Conservation (phyloP, 2,329 filamentous ascomycete genomes). For the Fusarium foetens region DNA sequence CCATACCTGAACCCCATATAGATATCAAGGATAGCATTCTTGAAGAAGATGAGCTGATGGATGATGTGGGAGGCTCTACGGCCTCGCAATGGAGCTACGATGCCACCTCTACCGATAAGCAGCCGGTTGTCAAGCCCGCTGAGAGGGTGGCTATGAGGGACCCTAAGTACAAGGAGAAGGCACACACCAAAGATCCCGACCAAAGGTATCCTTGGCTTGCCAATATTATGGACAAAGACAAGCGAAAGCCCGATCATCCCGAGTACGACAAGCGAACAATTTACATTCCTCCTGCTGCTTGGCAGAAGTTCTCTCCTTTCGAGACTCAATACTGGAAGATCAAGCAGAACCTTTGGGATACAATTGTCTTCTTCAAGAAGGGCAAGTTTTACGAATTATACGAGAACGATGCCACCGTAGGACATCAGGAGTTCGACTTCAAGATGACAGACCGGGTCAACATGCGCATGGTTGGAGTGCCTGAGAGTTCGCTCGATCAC, state of each 20-base stretch:
- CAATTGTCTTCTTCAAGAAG: conserved; percentile 99
- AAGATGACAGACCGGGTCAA: conserved; percentile 98
- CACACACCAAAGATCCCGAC: conserved; percentile 83
- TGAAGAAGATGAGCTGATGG: conserved; percentile 65
- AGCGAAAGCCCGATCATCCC: conserved; percentile 78
- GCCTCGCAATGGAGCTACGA: conserved; percentile 83
- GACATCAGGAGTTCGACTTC: conserved; percentile 95
- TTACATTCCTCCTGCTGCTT: conserved; percentile 86
- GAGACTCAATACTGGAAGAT: conserved; percentile 99
- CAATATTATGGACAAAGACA: conserved; percentile 84
- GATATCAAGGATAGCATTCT: conserved; percentile 56
- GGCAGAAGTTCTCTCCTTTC: conserved; percentile 87
- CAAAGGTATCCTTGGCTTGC: conserved; percentile 92
- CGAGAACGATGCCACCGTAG: conserved; percentile 95
- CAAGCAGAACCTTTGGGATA: conserved; percentile 97
- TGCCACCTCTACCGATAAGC: conserved; percentile 56
- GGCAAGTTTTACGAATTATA: conserved; percentile 99
- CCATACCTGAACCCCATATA: conserved; percentile 22
- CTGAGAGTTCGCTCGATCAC: conserved; percentile 92
- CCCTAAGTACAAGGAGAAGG: conserved; percentile 68
- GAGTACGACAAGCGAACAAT: conserved; percentile 93
- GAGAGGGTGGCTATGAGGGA: conserved; percentile 42
- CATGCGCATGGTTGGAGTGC: conserved; percentile 99
- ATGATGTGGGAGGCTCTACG: conserved; percentile 72
- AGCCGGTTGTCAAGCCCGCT: conserved; percentile 49